phyloP scores from a whole-genome alignment of 768 basidiomycete genomes.

The Kwoniella dejecticola region DNA sequence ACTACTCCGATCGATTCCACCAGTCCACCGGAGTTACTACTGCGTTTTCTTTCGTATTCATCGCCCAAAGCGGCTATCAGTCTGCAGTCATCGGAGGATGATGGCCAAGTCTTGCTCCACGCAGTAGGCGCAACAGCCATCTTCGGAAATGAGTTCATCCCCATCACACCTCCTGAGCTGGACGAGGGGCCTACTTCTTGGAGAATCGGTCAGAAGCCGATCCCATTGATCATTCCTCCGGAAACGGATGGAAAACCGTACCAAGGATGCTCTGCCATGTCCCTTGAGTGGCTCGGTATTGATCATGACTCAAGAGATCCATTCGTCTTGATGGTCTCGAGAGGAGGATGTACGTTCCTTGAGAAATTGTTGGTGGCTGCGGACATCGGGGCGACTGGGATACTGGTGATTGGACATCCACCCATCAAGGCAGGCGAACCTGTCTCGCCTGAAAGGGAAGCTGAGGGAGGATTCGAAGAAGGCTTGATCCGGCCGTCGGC shows the following conservation, averaged over 20 bases:
- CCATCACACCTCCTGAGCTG: constrained; percentile 12
- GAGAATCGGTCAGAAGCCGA: constrained; percentile 15
- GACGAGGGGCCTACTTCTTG: background rate
- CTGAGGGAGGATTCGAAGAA: constrained; percentile 11
- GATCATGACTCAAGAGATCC: background rate
- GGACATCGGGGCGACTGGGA: constrained; percentile 71
- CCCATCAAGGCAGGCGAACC: background rate
- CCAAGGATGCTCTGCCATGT: constrained; percentile 4
- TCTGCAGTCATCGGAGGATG: constrained; percentile 34
- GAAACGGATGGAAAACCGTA: background rate
- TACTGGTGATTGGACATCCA: constrained; percentile 65
- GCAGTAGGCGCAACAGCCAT: constrained; percentile 65
- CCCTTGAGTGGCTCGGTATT: constrained; percentile 4
- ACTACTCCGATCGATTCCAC: constrained; percentile 49
- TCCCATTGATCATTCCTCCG: constrained; percentile 12
- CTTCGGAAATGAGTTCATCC: constrained; percentile 66
- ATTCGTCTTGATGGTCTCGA: constrained; percentile 63
- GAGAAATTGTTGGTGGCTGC: constrained; percentile 75
- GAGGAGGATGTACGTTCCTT: constrained; percentile 86
- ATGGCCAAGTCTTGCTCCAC: constrained; percentile 60
- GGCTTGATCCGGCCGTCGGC: constrained; percentile 47
- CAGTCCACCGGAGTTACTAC: constrained; percentile 63
- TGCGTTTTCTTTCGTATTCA: constrained; percentile 59
- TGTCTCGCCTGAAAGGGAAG: background rate
- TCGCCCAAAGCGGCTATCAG: background rate